Base-by-base conservation (phyloP, 176 grass and related monocot species). In the Oryza longistaminata region DNA sequence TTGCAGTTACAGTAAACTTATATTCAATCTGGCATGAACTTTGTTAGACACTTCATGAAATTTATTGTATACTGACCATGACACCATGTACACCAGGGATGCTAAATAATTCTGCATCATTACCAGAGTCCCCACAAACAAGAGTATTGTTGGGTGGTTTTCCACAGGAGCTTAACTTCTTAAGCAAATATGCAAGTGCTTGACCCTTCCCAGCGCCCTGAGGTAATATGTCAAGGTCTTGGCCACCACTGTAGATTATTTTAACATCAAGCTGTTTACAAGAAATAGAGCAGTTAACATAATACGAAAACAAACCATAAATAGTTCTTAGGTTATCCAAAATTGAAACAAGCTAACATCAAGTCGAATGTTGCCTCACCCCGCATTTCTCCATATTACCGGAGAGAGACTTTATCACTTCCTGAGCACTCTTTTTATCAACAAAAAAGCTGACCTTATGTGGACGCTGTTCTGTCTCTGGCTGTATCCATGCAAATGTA, bases 171-270 rank as follows among this genome's bases (percentile, higher is more conserved):
- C 86, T 85, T 81, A 97, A 90, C 81, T 94, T 94, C 83, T 85
- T 94, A 15, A 97, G 90, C 82, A 97, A 86, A 83, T 97, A 97
- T 44, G 94, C 91, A 86, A 97, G 94, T 75, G 94, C 94, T 25
- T 97, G 91, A 29, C 94, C 94, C 82, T 97, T 97, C 42, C 94
- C 94, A 77, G 94, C 94, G 22, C 91, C 91, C 88, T 92, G 89
- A 72, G 94, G 78, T 81, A 97, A 88, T 80, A 97, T 68, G 45
- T 97, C 94, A 42, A 97, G 91, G 84, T 97, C 94, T 72, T 93
- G 88, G 26, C 94, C 91, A 50, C 94, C 94, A 64, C 89, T 97
- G 85, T 97, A 93, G 72, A 97, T 93, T 82, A 97, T 97, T 88
- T 97, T 97, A 12, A 87, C 94, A 92, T 97, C 89, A 64, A 97